These are phyloP conservation scores for Apiospora arundinis DNA, from an alignment of 2,329 filamentous ascomycete genomes.

Conservation along the genomic window DNA sequence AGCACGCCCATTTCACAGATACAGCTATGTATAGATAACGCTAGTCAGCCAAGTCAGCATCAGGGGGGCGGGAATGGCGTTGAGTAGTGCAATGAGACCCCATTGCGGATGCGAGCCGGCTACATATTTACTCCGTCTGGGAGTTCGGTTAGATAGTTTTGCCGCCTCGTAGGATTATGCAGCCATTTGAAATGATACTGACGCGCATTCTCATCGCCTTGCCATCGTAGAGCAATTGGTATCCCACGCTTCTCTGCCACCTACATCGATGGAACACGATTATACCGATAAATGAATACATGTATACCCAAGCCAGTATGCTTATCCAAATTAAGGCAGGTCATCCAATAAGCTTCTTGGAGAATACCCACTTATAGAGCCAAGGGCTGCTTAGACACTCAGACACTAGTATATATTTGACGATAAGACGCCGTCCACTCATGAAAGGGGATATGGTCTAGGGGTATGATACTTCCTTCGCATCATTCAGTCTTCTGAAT, in stretches of 20 bases:
- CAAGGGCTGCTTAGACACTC: not conserved
- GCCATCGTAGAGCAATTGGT: not conserved
- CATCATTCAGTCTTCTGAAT: not conserved
- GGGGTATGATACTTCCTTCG: constrained; percentile 23
- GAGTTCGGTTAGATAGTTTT: not conserved
- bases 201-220: not conserved
- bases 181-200: not conserved
- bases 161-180: not conserved
- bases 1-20: too few species aligned
- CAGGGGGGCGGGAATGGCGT: not conserved
- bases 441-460: constrained; percentile 20
- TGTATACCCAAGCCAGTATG: too few species aligned
- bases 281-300: too few species aligned
- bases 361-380: not conserved
- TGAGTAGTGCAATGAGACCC: not conserved
- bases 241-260: not conserved
- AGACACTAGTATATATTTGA: not conserved
- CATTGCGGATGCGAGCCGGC: constrained; percentile 7
- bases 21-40: too few species aligned
- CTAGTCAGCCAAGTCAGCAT: not conserved
- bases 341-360: too few species aligned
- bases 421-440: not conserved
- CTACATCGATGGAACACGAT: not conserved
- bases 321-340: too few species aligned
- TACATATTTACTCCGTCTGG: not conserved